These are phyloP conservation scores for Cucumis sativus DNA, from an alignment of 306 rosid species.

Conservation along the genomic window DNA sequence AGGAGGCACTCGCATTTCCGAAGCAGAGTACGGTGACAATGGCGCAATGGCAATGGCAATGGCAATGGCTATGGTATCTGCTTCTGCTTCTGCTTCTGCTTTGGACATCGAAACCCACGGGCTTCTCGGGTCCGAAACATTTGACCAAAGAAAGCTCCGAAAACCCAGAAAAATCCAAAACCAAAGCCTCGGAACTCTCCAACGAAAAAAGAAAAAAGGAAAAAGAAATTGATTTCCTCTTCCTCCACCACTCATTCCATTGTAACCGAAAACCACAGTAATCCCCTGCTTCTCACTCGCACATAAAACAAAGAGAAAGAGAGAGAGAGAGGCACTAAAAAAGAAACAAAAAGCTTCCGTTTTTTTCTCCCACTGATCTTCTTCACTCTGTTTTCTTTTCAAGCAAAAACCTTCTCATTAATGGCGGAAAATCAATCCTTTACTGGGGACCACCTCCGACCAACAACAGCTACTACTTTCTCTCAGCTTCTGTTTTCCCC, in stretches of 20 bases:
- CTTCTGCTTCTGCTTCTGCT: not conserved
- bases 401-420: not conserved
- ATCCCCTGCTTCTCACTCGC: conserved; percentile 14
- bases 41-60: not conserved
- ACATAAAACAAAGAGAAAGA: not conserved
- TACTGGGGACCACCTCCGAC: conserved; percentile 34
- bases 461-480: conserved; percentile 41
- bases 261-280: not conserved
- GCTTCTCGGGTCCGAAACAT: not conserved
- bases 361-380: conserved; percentile 16
- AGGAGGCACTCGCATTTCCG: not conserved
- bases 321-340: no score
- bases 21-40: not conserved
- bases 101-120: not conserved
- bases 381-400: not conserved
- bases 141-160: not conserved
- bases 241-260: not conserved
- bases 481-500: conserved; percentile 62
- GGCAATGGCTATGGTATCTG: not conserved
- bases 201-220: not conserved
- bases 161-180: not conserved
- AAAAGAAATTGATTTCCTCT: not conserved
- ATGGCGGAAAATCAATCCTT: conserved; percentile 42
- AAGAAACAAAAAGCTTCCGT: conserved; percentile 14
- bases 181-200: conserved; percentile 21